Evolutionary conservation across 371 early-diverging fungal species (phyloP).

Genomic region (Syncephalastrum contaminatum): DNA sequence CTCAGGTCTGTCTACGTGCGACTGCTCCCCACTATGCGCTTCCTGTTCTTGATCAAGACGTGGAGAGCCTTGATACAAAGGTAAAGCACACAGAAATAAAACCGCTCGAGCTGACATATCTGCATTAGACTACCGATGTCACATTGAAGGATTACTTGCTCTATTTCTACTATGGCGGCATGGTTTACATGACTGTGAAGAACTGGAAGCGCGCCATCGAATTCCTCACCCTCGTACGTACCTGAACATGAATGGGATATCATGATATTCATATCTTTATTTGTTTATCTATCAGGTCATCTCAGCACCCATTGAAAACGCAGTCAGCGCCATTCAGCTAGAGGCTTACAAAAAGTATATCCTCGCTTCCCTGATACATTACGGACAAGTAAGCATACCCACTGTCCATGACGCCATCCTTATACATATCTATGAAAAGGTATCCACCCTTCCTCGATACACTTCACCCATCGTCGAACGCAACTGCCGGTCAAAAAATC

Average conservation of each 20-base stretch:
- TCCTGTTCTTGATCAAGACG: slow-evolving; percentile 54
- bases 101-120: too few species aligned
- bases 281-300: slow-evolving; percentile 37
- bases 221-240: slow-evolving; percentile 53
- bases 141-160: slow-evolving; percentile 60
- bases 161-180: slow-evolving; percentile 81
- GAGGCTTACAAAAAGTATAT: slow-evolving; percentile 74
- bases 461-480: slow-evolving; percentile 55
- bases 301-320: slow-evolving; percentile 61
- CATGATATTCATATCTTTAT: not conserved
- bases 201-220: slow-evolving; percentile 64
- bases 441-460: slow-evolving; percentile 60
- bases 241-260: too few species aligned
- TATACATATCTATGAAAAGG: slow-evolving; percentile 14
- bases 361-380: slow-evolving; percentile 59
- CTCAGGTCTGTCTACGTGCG: slow-evolving; percentile 60
- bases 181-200: slow-evolving; percentile 70
- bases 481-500: slow-evolving; percentile 40
- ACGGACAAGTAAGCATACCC: slow-evolving; percentile 58
- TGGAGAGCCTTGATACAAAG: slow-evolving; percentile 54
- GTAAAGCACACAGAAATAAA: too few species aligned
- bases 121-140: slow-evolving; percentile 25
- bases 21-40: slow-evolving; percentile 61
- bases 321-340: slow-evolving; percentile 72
- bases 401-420: not conserved